phyloP scores from a whole-genome alignment of 768 basidiomycete species.

The Mrakia gelida region DNA sequence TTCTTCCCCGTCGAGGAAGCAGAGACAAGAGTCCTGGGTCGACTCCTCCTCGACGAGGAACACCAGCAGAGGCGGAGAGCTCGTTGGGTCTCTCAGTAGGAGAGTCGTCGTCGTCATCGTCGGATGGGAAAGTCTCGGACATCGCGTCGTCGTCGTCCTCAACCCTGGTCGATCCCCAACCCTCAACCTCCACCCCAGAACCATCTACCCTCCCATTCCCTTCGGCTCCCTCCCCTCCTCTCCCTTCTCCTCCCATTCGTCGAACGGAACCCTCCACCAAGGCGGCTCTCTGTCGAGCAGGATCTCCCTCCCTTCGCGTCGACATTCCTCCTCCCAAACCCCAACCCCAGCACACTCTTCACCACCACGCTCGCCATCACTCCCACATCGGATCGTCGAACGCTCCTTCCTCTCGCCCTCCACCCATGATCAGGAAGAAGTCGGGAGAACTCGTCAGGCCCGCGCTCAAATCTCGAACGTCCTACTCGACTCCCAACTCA shows the following conservation, averaged over 20 bases:
- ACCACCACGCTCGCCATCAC: conserved; percentile 10
- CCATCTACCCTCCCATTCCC: background rate
- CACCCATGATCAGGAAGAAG: conserved; percentile 73
- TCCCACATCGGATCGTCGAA: conserved; percentile 3
- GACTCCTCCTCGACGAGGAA: conserved; percentile 13
- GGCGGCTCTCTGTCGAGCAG: conserved; percentile 2
- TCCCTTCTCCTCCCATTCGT: background rate
- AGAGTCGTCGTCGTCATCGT: background rate
- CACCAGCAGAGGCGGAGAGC: background rate
- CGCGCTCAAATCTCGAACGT: conserved; percentile 72
- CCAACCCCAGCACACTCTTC: background rate
- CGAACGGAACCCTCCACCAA: background rate
- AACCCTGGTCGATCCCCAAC: background rate
- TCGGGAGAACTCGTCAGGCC: conserved; percentile 89
- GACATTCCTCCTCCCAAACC: conserved; percentile 21
- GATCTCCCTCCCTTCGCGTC: conserved; percentile 22
- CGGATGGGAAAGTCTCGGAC: background rate
- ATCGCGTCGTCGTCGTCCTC: background rate
- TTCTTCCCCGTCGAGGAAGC: conserved; percentile 18
- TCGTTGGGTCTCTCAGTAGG: background rate
- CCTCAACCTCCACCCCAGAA: background rate
- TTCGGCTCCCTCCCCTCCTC: background rate
- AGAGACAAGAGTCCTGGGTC: background rate
- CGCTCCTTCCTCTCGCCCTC: conserved; percentile 17
- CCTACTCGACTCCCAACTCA: conserved; percentile 41